These are phyloP conservation scores for Boletus semigastroideus DNA, from an alignment of 1,284 basidiomycete species.

Conservation along the genomic window DNA sequence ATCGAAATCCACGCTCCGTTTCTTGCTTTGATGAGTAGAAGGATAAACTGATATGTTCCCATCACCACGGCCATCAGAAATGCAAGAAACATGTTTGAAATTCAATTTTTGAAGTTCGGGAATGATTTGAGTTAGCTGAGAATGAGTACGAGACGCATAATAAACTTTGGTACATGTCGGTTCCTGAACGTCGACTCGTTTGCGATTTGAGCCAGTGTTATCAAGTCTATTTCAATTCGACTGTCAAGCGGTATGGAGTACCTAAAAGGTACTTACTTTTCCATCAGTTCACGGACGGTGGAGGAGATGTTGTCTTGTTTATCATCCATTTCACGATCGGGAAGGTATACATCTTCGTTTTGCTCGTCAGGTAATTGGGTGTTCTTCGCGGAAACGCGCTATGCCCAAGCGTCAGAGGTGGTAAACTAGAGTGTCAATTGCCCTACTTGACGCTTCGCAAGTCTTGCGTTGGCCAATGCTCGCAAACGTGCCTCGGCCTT, in stretches of 20 bases:
- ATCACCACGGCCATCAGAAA: constrained; percentile 5
- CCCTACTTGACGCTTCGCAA: constrained; percentile 60
- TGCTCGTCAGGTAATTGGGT: constrained; percentile 19
- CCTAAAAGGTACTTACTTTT: constrained; percentile 51
- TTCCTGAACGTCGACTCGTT: constrained; percentile 39
- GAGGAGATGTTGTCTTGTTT: constrained; percentile 68
- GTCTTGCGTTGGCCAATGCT: constrained; percentile 54
- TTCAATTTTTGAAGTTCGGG: constrained; percentile 80
- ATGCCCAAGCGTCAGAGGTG: constrained; percentile 11
- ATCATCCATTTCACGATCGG: constrained; percentile 44
- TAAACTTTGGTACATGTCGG: constrained; percentile 80
- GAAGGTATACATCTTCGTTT: constrained; percentile 64
- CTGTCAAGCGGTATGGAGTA: too few species aligned
- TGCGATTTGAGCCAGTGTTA: constrained; percentile 4
- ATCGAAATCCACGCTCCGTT: constrained; percentile 21
- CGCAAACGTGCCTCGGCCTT: constrained; percentile 61
- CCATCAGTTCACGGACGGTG: constrained; percentile 80
- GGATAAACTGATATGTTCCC: constrained; percentile 7
- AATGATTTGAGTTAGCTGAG: constrained; percentile 89
- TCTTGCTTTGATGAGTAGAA: constrained; percentile 12
- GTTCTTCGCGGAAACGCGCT: constrained; percentile 22
- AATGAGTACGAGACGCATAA: constrained; percentile 94
- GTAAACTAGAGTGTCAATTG: not conserved
- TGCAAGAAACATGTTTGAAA: constrained; percentile 31
- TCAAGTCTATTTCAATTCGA: constrained; percentile 14